Evolutionary conservation across 768 basidiomycete species (phyloP).

Genomic region (Russula abietina): DNA sequence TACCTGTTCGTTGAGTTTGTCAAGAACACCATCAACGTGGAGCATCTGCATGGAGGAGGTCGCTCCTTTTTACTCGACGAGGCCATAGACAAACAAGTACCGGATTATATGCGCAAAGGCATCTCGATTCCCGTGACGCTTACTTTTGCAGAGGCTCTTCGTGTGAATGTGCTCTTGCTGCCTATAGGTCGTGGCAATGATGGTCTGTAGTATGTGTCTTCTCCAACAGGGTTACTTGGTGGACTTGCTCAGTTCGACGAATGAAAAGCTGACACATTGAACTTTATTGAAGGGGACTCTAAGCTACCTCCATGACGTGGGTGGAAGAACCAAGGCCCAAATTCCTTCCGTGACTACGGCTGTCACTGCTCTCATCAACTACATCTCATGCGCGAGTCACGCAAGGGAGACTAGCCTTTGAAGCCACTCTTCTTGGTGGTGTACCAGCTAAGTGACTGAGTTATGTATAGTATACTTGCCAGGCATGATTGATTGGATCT

Average conservation of each 20-base stretch:
- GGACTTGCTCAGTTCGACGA: slow-evolving; percentile 57
- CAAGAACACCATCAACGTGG: slow-evolving; percentile 74
- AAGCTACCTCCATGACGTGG: slow-evolving; percentile 15
- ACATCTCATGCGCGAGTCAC: neutral
- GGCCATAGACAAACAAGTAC: slow-evolving; percentile 61
- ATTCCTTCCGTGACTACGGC: neutral
- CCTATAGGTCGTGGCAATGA: slow-evolving; percentile 95
- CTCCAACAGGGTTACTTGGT: neutral
- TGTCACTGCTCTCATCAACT: too few species aligned
- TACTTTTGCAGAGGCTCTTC: slow-evolving; percentile 84
- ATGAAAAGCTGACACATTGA: slow-evolving; percentile 92
- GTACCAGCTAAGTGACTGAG: neutral
- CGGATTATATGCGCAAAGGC: slow-evolving; percentile 86
- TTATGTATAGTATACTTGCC: neutral
- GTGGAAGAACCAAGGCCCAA: neutral
- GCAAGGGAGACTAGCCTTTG: neutral
- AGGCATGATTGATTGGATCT: neutral
- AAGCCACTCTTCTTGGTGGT: neutral
- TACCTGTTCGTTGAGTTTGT: slow-evolving; percentile 77
- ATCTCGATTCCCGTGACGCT: slow-evolving; percentile 92
- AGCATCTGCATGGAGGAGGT: slow-evolving; percentile 78
- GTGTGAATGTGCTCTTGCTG: slow-evolving; percentile 80
- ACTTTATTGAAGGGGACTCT: slow-evolving; percentile 87
- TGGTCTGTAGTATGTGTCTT: slow-evolving; percentile 71
- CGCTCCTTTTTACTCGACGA: slow-evolving; percentile 26